Evolutionary conservation across 2,329 filamentous ascomycete species (phyloP), one percentile per base, ranked within the genome.

Genomic region (Hypoxylon sp.): DNA sequence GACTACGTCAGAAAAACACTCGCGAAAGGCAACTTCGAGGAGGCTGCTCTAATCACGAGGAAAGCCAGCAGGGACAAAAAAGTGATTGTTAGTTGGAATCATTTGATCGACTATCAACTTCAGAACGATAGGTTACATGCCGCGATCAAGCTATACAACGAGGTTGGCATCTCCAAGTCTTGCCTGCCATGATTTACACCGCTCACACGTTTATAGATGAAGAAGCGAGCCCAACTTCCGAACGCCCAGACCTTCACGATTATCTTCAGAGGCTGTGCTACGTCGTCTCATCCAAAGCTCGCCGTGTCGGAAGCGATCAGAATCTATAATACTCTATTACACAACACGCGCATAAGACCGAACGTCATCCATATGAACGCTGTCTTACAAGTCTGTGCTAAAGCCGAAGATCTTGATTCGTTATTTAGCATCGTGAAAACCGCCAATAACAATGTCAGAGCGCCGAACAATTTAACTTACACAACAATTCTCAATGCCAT

Each of bases 331-430:
- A 89, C 89, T 61, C 92, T 98, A 82, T 85, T 86, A 42, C 85
- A 85, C 3, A 85, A 88, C 37, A 89, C 87, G 0, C 84, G 85
- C 6, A 84, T 97, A 56, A 85, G 90, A 71, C 91, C 92, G 14
- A 92, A 90, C 72, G 91, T 91, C 37, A 92, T 93, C 63, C 96
- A 98, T 77, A 89, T 93, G 70, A 99, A 99, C 78, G 93, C 95
- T 8, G 89, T 94, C n/a, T 83, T 99, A 49, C 89, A 90, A 65
- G 92, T 96, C 7, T 98, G 95, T 78, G 88, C 91, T 53, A 86
- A 89, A 64, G 91, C 92, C 3, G 79, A 85, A 11, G 91, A 98
- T 77, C 85, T 97, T 79, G 94, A 97, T 72, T 88, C 90, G 14
- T 82, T 98, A 73, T 97, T 96, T 85, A 86, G 87, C 61, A 86